Conservation (phyloP, 345 rosid genomes). For the Cardiospermum halicacabum region DNA sequence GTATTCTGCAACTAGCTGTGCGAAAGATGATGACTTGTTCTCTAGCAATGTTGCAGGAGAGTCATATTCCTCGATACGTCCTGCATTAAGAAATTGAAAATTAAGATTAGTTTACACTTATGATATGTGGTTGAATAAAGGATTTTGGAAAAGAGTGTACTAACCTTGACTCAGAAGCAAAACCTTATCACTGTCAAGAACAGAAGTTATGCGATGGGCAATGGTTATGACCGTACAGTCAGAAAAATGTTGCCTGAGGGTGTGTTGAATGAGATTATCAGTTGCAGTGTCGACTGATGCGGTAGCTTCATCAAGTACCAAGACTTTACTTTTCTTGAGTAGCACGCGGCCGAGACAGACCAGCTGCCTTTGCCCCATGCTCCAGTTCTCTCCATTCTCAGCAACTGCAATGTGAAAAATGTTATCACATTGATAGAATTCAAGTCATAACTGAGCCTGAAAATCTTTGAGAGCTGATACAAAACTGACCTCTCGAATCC, state of each 20-base stretch:
- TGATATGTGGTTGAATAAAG: neutral
- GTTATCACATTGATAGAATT: neutral
- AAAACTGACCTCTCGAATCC: slow-evolving; percentile 44
- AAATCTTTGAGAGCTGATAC: no score
- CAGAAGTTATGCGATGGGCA: slow-evolving; percentile 83
- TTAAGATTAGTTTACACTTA: neutral
- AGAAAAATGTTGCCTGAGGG: slow-evolving; percentile 55
- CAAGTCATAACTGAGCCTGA: neutral
- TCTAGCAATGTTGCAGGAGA: slow-evolving; percentile 50
- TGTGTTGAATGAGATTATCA: slow-evolving; percentile 72
- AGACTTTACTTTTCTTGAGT: slow-evolving; percentile 67
- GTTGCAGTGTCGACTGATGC: slow-evolving; percentile 89
- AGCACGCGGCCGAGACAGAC: slow-evolving; percentile 82
- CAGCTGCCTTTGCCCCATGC: slow-evolving; percentile 89
- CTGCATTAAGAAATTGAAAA: slow-evolving; percentile 23
- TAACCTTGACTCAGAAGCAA: slow-evolving; percentile 65
- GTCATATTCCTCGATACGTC: slow-evolving; percentile 60
- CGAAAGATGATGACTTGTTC: slow-evolving; percentile 57
- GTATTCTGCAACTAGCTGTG: slow-evolving; percentile 74
- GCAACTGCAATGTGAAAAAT: slow-evolving; percentile 35
- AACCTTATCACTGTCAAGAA: slow-evolving; percentile 79
- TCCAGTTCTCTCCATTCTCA: slow-evolving; percentile 94
- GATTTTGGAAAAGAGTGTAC: slow-evolving; percentile 1
- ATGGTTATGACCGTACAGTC: slow-evolving; percentile 71
- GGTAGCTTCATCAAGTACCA: slow-evolving; percentile 92